Evolutionary conservation across 306 rosid species (phyloP).

Genomic region (Hippophae tibetana): DNA sequence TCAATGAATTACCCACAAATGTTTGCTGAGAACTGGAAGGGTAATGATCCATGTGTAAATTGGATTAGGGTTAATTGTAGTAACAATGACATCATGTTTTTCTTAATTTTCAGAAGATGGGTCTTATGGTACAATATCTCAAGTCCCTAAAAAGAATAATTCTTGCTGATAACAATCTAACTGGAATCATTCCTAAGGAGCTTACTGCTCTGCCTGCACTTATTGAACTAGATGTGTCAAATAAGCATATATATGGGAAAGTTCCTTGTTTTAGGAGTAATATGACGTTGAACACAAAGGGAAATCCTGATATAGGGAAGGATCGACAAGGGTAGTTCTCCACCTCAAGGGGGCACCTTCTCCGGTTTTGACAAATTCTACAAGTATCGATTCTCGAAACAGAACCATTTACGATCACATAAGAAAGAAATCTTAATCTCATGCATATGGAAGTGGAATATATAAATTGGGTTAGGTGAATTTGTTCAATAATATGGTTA

Average conservation of each 20-base stretch:
- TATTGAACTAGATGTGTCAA: conserved; percentile 44
- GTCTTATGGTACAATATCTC: conserved; percentile 55
- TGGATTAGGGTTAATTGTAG: conserved; percentile 70
- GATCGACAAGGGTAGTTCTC: conserved; percentile 30
- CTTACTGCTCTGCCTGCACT: conserved; percentile 52
- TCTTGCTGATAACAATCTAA: conserved; percentile 62
- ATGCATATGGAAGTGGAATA: background rate
- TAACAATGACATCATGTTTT: conserved; percentile 43
- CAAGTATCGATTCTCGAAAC: conserved; percentile 15
- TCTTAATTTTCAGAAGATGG: conserved; percentile 69
- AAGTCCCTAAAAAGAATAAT: conserved; percentile 48
- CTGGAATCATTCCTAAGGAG: conserved; percentile 52
- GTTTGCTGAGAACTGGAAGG: conserved; percentile 69
- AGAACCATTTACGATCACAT: conserved; percentile 22
- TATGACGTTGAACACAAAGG: conserved; percentile 34
- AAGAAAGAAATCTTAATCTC: conserved; percentile 38
- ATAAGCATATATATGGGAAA: conserved; percentile 56
- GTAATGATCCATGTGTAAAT: conserved; percentile 61
- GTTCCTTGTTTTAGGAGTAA: conserved; percentile 51
- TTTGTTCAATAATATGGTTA: too few species aligned
- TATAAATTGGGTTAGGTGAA: too few species aligned
- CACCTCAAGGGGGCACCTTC: conserved; percentile 19
- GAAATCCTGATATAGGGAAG: conserved; percentile 58
- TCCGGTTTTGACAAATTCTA: conserved; percentile 14
- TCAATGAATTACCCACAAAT: conserved; percentile 54